phyloP scores from a whole-genome alignment of 1,284 basidiomycete species.

The Kalmanozyma brasiliensis region DNA sequence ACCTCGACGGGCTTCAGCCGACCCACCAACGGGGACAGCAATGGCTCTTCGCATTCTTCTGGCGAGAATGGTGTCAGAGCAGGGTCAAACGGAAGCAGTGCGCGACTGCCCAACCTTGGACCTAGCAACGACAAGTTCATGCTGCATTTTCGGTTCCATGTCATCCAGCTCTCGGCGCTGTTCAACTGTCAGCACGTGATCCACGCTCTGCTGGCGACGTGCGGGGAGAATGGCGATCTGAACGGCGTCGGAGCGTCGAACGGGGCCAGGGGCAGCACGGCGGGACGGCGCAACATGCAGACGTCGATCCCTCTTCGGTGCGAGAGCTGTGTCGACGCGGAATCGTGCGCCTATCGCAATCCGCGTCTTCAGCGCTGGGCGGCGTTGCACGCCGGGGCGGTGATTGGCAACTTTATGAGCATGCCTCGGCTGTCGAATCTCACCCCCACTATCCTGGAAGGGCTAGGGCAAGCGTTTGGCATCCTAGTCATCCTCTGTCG shows the following conservation, averaged over 20 bases:
- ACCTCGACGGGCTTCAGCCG: constrained; percentile 16
- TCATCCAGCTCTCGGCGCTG: constrained; percentile 36
- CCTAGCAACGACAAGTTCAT: constrained; percentile 44
- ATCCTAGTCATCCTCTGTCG: constrained; percentile 42
- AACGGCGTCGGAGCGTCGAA: not conserved
- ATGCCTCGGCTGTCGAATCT: constrained; percentile 43
- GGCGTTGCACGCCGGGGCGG: constrained; percentile 37
- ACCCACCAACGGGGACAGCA: not conserved
- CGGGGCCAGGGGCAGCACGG: not conserved
- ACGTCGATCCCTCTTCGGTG: constrained; percentile 24
- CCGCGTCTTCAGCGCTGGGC: constrained; percentile 35
- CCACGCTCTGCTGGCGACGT: constrained; percentile 30
- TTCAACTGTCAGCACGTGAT: constrained; percentile 43
- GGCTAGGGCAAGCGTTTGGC: constrained; percentile 37
- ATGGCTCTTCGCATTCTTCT: not conserved
- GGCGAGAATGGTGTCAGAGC: constrained; percentile 1
- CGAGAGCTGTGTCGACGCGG: constrained; percentile 29
- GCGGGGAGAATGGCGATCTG: constrained; percentile 19
- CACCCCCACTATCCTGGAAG: constrained; percentile 40
- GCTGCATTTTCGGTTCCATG: constrained; percentile 42
- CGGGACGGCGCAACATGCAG: constrained; percentile 1
- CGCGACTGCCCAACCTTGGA: constrained; percentile 24
- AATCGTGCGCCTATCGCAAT: constrained; percentile 35
- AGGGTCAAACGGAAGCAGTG: not conserved
- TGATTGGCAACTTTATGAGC: constrained; percentile 42